Conservation (phyloP, 352 stramenopile species). For the Phytophthora podocarpi region DNA sequence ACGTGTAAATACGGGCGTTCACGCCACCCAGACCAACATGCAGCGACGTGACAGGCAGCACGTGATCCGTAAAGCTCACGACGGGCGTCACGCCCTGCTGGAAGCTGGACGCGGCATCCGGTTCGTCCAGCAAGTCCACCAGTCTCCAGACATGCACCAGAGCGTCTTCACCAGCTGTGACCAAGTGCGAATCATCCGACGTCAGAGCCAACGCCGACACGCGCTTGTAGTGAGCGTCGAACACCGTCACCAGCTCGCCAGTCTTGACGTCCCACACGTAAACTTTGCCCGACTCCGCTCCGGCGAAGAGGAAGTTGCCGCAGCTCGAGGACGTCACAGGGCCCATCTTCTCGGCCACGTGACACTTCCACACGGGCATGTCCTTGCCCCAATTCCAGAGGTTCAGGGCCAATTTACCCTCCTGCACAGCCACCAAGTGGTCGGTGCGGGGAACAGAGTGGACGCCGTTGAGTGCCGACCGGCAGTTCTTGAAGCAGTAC, state of each 20-base stretch:
- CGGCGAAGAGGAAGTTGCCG: constrained; percentile 78
- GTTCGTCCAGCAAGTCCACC: constrained; percentile 69
- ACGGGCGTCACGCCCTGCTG: constrained; percentile 58
- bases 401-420: constrained; percentile 69
- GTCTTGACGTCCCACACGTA: constrained; percentile 89
- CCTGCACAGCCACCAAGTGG: constrained; percentile 70
- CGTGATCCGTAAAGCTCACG: constrained; percentile 80
- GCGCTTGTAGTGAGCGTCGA: constrained; percentile 89
- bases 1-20: constrained; percentile 76
- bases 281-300: constrained; percentile 79
- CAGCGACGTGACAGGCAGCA: constrained; percentile 73
- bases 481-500: constrained; percentile 79
- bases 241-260: constrained; percentile 78
- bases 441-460: constrained; percentile 65
- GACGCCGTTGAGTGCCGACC: constrained; percentile 53
- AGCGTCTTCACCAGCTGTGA: constrained; percentile 82
- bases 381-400: constrained; percentile 73
- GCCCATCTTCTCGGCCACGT: constrained; percentile 78
- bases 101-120: constrained; percentile 59
- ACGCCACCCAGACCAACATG: constrained; percentile 71
- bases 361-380: constrained; percentile 74
- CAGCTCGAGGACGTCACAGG: constrained; percentile 58
- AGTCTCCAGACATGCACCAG: constrained; percentile 84
- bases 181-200: constrained; percentile 76
- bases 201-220: constrained; percentile 71